phyloP scores from a whole-genome alignment of 1,139 yeast species.

The Magnusiomyces fungicola region DNA sequence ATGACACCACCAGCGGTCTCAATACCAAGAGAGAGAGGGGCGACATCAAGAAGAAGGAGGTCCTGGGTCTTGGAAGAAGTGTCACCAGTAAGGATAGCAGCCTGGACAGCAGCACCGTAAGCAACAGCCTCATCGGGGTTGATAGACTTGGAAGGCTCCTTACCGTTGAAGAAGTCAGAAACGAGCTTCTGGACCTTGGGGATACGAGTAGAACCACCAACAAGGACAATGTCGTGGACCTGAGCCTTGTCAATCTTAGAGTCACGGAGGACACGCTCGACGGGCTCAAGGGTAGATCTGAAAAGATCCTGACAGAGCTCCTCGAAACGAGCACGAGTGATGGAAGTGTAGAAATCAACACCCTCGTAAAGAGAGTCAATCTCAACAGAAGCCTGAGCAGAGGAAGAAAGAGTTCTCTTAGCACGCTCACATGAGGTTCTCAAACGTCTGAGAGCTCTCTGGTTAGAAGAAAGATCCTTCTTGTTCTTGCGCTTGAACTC shows the following conservation, averaged over 20 bases:
- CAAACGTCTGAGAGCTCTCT: constrained; percentile 96
- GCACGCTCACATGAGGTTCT: constrained; percentile 99
- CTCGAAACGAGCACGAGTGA: constrained; percentile 99
- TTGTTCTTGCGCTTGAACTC: constrained; percentile 98
- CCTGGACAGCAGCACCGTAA: constrained; percentile 98
- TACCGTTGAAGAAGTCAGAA: constrained; percentile 97
- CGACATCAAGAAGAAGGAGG: constrained; percentile 74
- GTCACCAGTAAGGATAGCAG: constrained; percentile 88
- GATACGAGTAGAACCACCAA: constrained; percentile 99
- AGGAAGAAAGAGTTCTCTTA: constrained; percentile 96
- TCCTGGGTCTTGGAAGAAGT: constrained; percentile 72
- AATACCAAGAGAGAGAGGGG: constrained; percentile 84
- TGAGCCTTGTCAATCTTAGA: constrained; percentile 83
- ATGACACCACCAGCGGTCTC: constrained; percentile 95
- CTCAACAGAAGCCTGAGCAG: constrained; percentile 94
- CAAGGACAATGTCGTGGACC: constrained; percentile 94
- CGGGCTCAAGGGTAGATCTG: constrained; percentile 95
- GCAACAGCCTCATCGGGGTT: constrained; percentile 61
- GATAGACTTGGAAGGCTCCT: constrained; percentile 32
- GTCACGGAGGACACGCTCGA: constrained; percentile 95
- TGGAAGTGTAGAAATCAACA: constrained; percentile 91
- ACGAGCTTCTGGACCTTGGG: constrained; percentile 98
- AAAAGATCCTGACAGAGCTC: constrained; percentile 92
- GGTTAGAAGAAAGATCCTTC: constrained; percentile 82
- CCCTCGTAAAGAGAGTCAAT: constrained; percentile 96